Conservation (phyloP, 2,329 filamentous ascomycete species). For the Harringtonia aguacate region DNA sequence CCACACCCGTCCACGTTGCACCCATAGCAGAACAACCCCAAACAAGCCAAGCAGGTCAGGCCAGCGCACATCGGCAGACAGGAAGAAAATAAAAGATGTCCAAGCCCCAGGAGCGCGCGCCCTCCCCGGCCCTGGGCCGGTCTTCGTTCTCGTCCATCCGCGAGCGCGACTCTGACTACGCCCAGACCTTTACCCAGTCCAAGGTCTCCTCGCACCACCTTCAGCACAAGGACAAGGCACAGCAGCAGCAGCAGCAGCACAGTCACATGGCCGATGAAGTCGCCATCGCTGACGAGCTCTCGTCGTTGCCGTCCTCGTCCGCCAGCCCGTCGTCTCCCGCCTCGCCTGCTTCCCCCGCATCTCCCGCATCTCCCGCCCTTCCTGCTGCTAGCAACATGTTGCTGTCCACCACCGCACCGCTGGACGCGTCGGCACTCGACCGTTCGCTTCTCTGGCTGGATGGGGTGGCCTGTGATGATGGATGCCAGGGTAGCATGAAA, state of each 20-base stretch:
- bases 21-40: neutral
- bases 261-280: constrained; percentile 30
- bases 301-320: constrained; percentile 6
- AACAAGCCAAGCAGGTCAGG: too few relatives aligned
- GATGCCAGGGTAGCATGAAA: neutral
- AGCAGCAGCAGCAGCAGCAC: too few relatives aligned
- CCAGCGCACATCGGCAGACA: neutral
- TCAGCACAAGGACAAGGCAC: too few relatives aligned
- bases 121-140: constrained; percentile 20
- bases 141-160: constrained; percentile 53
- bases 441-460: constrained; percentile 5
- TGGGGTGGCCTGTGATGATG: neutral
- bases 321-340: neutral
- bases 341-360: constrained; percentile 13
- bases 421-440: neutral
- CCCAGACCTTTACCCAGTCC: constrained; percentile 52
- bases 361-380: constrained; percentile 10
- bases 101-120: constrained; percentile 8
- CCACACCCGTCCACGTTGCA: too few relatives aligned
- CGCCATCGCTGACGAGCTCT: constrained; percentile 38
- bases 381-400: neutral
- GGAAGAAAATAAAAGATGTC: constrained; percentile 4
- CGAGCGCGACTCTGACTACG: constrained; percentile 46
- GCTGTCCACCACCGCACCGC: neutral
- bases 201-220: constrained; percentile 49